Base-by-base conservation (phyloP, 179 eudicot species). In the Beta lomatogona region DNA sequence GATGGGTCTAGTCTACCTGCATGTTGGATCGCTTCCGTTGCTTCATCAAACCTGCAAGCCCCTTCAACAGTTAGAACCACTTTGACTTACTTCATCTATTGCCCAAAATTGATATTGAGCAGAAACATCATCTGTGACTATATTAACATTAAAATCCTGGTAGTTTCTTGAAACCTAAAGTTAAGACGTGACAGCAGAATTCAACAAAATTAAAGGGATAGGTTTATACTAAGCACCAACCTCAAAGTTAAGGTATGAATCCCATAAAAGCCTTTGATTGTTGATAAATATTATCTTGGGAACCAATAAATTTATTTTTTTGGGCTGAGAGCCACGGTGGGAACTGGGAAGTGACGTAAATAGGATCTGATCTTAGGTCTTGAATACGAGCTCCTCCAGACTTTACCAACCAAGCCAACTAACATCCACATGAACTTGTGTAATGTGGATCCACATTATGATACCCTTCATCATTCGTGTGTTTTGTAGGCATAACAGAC, bases 21-120 rank as follows among this genome's bases (percentile, higher is more conserved):
- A 9, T 52, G 84, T 60, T 84, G 83, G 11, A 78, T 81, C 57
- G 85, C 89, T 81, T 78, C 87, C 61, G 78, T 44, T 5, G 90
- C 90, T 70, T 84, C 89, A 57, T 88, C 89, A 82, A 88, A 88
- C 82, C 90, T 88, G 80, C 28, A 28, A 70, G 52, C 61, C 73
- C 70, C 45, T 82, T 64, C 22, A 60, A 53, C 44, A 28, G 19
- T 58, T 85, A 55, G 59, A 61, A 18, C 55, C 41, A 61, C 65
- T 78, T 19, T 58, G 9, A 14, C 50, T 19, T 44, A 12, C 28
- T 25, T 25, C 74, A 52, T n/a, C 2, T 44, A 41, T 41, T 15
- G 13, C 6, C 73, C 25, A 8, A 15, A 44, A 45, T 69, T 16
- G 9, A 63, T 31, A 5, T 36, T 36, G 41, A 36, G 41, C 2